These are phyloP conservation scores for Aspergillus sp. DNA, from an alignment of 2,329 filamentous ascomycete genomes.

Conservation along the genomic window DNA sequence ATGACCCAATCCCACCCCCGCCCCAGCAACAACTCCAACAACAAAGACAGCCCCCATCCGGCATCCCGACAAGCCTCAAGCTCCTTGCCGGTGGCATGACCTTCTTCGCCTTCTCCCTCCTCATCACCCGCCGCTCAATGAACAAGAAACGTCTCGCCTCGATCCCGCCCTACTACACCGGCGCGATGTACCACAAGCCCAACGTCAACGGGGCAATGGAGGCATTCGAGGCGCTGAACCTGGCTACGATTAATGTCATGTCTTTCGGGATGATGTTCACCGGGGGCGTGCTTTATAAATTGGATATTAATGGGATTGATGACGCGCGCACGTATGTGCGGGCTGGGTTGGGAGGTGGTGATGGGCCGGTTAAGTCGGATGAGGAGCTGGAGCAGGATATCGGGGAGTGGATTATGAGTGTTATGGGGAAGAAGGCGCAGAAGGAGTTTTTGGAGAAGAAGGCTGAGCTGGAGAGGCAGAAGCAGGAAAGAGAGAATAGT, in stretches of 20 bases:
- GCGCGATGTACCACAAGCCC: constrained; percentile 40
- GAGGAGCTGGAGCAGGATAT: constrained; percentile 49
- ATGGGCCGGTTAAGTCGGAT: constrained; percentile 44
- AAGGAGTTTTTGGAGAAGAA: constrained; percentile 4
- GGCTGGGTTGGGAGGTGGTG: constrained; percentile 56
- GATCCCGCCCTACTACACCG: constrained; percentile 65
- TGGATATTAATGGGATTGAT: constrained; percentile 67
- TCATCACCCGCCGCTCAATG: constrained; percentile 68
- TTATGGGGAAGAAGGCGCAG: constrained; percentile 41
- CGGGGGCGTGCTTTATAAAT: constrained; percentile 70
- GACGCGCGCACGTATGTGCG: constrained; percentile 61
- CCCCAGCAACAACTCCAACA: constrained; percentile 7
- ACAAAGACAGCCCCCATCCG: constrained; percentile 6
- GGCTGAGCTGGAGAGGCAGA: background rate
- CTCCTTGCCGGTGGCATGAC: constrained; percentile 70
- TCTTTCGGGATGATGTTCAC: constrained; percentile 69
- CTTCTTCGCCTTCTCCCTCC: constrained; percentile 68
- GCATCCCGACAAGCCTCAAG: constrained; percentile 27
- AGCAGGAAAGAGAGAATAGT: background rate
- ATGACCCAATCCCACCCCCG: constrained; percentile 2
- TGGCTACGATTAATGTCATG: constrained; percentile 81
- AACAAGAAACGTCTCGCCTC: constrained; percentile 56
- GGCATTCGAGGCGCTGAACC: constrained; percentile 74
- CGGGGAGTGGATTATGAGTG: constrained; percentile 48
- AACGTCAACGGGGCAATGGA: constrained; percentile 62